These are phyloP conservation scores for Pythium rhizo-oryzae DNA, from an alignment of 352 stramenopile species.

Conservation along the genomic window DNA sequence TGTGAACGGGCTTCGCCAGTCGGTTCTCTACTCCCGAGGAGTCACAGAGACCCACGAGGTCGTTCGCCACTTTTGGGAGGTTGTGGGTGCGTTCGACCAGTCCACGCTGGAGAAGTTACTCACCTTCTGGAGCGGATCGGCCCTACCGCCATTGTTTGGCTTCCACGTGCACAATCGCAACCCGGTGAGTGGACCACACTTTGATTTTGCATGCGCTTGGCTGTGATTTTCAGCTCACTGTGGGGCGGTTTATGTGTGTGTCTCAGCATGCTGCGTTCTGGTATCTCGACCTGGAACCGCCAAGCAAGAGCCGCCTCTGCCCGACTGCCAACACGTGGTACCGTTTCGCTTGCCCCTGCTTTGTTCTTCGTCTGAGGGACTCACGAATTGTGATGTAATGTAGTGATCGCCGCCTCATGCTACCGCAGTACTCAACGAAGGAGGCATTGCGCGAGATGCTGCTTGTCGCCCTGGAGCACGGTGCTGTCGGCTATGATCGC, in stretches of 20 bases:
- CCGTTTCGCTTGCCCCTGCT: constrained; percentile 1
- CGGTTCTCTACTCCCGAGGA: constrained; percentile 59
- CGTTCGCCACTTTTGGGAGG: constrained; percentile 63
- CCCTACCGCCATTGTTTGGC: constrained; percentile 69
- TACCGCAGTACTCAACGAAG: constrained; percentile 61
- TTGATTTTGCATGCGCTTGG: background rate
- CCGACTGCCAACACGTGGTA: constrained; percentile 83
- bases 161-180: constrained; percentile 63
- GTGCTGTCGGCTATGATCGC: constrained; percentile 72
- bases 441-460: constrained; percentile 65
- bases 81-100: constrained; percentile 67
- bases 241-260: background rate
- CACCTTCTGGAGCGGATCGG: constrained; percentile 80
- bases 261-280: constrained; percentile 59
- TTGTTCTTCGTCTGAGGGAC: background rate
- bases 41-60: constrained; percentile 45
- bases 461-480: constrained; percentile 56
- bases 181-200: constrained; percentile 37
- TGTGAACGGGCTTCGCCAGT: constrained; percentile 49
- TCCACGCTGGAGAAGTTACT: constrained; percentile 52
- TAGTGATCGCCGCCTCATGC: constrained; percentile 73
- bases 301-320: constrained; percentile 47
- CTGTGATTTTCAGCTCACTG: too few species aligned
- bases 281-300: constrained; percentile 71
- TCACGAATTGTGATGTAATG: background rate